Base-by-base conservation (phyloP, 1,284 basidiomycete species). In the Acaromyces ingoldii region DNA sequence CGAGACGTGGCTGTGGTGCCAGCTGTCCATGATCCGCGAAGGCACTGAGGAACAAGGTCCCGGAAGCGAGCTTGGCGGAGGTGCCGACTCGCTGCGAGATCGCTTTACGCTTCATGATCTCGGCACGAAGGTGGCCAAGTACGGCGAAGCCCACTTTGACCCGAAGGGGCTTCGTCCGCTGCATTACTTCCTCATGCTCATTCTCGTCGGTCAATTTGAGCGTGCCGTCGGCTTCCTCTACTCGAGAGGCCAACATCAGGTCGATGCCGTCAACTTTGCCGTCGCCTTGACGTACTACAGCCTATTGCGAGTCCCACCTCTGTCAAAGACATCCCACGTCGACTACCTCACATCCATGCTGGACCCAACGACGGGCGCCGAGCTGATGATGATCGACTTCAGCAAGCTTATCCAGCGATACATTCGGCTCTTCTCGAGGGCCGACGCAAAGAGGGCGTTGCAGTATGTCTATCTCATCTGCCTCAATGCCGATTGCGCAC, bases 1-100 rank as follows among this genome's bases (percentile, higher is more conserved):
- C 3, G 93, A 97, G 74, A 93, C 97, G 76, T 99, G 95, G 93
- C 81, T 97, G 31, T 99, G 93, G 93, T 84, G 95, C 79, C 93
- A 99, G 79, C 82, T 98, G 17, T 82, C 84, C 15, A 86, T 97
- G 28, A 77, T 81, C 11, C 69, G 79, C 39, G 82, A 83, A 62
- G 49, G 60, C 13, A 70, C 69, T 45, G 58, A 57, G 10, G 49
- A 43, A 30, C 29, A 45, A 22, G 19, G 29, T 6, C 19, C 19
- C n/a, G 7, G 38, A 7, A 21, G 29, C 4, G 42, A 45, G 17
- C 19, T 45, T 4, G 40, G 40, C 15, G n/a, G n/a, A n/a, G n/a
- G n/a, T n/a, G 13, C 17, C 7, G 48, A 41, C 29, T 48, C 53
- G 26, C 55, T 64, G 19, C 60, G 64, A 13, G 80, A 81, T 50